Evolutionary conservation across 2,329 filamentous ascomycete genomes (phyloP), one percentile per base, ranked within the genome.

Genomic region (Aspergillus novoparasiticus): DNA sequence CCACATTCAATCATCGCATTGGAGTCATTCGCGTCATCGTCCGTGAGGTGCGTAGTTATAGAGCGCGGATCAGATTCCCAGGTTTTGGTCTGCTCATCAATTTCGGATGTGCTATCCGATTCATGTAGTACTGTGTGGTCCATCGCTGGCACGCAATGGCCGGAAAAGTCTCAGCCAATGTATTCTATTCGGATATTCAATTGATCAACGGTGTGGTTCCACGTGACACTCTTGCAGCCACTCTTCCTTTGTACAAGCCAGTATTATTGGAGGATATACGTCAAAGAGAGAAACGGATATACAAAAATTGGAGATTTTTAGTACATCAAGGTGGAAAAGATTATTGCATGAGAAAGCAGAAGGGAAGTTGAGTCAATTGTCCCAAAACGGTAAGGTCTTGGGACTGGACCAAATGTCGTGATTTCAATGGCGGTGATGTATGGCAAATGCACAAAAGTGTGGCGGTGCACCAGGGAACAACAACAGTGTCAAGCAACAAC

Each of bases 31-130:
- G 63, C 28, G 9, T 66, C 68, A 60, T 71, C 70, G 43, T 70
- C 64, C 43, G 65, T 56, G 50, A 68, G 64, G 32, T 64, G 66
- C 21, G 64, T 64, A 30, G 65, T 63, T 53, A 68, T 57, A n/a
- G 69, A 66, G 30, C 60, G 71, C 59, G 68, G 68, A 58, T 77
- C 74, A 23, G 69, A 75, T 58, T 72, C 73, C 71, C 74, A 78
- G 14, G 66, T 65, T 59, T 73, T 76, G 48, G 68, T 69, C 62
- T 73, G 75, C 54, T 76, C 75, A 64, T 78, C 76, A 46, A 73
- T 69, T 41, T 78, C 76, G 34, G 75, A 78, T 14, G 67, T 65
- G 57, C 70, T 73, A 63, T 75, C 76, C 48, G 73, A 76, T 62
- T 78, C 77, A 57, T 57, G 60, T 53, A 63, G 56, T 43, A 64